Evolutionary conservation across 1,139 yeast species (phyloP).

Genomic region (Yamadazyma triangularis): DNA sequence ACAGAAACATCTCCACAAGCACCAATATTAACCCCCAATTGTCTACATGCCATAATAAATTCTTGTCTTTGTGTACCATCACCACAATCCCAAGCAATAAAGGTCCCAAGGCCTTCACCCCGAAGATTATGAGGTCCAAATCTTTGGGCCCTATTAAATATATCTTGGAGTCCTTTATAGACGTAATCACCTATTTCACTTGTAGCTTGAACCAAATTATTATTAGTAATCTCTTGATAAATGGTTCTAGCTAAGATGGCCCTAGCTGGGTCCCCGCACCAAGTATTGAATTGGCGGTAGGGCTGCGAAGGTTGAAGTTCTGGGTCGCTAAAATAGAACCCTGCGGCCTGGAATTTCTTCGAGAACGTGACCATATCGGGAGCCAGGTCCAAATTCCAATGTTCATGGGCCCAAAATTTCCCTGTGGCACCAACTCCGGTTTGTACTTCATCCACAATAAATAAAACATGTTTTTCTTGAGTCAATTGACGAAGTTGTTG

Average conservation of each 20-base stretch:
- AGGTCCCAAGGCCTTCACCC: slow-evolving; percentile 73
- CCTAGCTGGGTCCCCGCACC: slow-evolving; percentile 89
- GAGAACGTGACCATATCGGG: slow-evolving; percentile 83
- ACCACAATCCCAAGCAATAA: slow-evolving; percentile 72
- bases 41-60: slow-evolving; percentile 53
- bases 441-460: slow-evolving; percentile 82
- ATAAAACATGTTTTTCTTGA: slow-evolving; percentile 57
- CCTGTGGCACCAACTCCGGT: slow-evolving; percentile 90
- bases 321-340: slow-evolving; percentile 71
- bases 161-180: slow-evolving; percentile 44
- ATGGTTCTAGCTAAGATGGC: slow-evolving; percentile 69
- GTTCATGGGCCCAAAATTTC: slow-evolving; percentile 82
- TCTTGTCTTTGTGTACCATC: slow-evolving; percentile 51
- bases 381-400: slow-evolving; percentile 65
- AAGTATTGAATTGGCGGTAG: slow-evolving; percentile 83
- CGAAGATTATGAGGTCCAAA: slow-evolving; percentile 61
- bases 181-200: slow-evolving; percentile 62
- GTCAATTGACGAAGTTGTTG: slow-evolving; percentile 74
- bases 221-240: slow-evolving; percentile 56
- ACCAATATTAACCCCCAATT: slow-evolving; percentile 69
- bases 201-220: slow-evolving; percentile 54
- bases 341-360: slow-evolving; percentile 83
- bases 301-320: slow-evolving; percentile 66
- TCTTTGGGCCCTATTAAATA: slow-evolving; percentile 41
- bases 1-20: slow-evolving; percentile 75